Base-by-base conservation (phyloP, 352 stramenopile species). In the Saprolegnia diclina region DNA sequence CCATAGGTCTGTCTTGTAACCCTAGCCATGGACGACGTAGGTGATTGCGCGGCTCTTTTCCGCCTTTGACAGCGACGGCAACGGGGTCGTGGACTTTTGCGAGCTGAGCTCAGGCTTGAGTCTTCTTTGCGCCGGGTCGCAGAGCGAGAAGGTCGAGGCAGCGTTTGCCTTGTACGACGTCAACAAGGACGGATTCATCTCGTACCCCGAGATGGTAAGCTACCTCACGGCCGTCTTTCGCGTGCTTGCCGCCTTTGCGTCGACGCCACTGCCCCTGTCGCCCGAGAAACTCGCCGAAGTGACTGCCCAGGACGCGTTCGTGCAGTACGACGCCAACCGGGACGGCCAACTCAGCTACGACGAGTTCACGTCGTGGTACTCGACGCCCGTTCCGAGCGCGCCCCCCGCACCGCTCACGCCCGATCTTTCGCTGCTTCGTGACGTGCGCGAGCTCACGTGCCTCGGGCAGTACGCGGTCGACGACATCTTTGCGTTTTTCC, bases 141-240 rank as follows among this genome's bases (percentile, higher is more conserved):
- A 94, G 50, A 73, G 88, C 55, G 87, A 96, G 35, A 95, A 95
- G 72, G 79, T 93, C 13, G 79, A 83, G 35, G 79, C 85, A 1
- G 85, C 87, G 3, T 96, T 96, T 55, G 80, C 77, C 37, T 73
- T 97, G 13, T 95, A 95, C 70, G 89, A 97, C 65, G 81, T 95
- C 65, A 90, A 95, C 63, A 80, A 90, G 67, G 88, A 97, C 42
- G 86, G 87, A 0, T 93, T 82, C 66, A 92, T 96, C 61, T 86
- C 82, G 11, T 71, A 71, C 9, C 76, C 89, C 48, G 88, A 96
- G 71, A 92, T 96, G 79, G 79, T 90, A 72, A 94, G 81, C 55
- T 96, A 96, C 54, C 71, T 96, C 48, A 72, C 81, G 11, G 94
- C 85, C 0, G 87, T 95, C 0, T 95, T 92, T 52, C 81, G 82